A percentile compares a stretch with the other conserved stretches of the same genome.
Evolutionary conservation across 305 asterid genomes (phyloP).

Genomic region (Fraxinus floribunda): DNA sequence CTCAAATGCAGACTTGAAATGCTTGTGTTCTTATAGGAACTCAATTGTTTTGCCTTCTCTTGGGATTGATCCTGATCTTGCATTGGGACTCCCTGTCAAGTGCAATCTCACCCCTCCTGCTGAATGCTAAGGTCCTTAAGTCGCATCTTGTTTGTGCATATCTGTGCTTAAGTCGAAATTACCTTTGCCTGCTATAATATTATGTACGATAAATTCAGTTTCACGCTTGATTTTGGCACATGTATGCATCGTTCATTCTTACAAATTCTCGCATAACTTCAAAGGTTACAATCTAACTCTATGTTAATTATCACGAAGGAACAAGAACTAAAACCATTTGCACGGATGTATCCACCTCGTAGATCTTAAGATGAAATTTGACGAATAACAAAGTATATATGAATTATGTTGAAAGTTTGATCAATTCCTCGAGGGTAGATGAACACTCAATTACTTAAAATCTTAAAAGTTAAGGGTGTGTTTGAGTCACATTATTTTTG

Average conservation of each 20-base stretch:
- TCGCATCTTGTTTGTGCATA: background rate
- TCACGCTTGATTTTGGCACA: background rate
- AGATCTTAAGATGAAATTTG: background rate
- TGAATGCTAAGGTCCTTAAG: slow-evolving; percentile 32
- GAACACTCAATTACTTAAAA: too few species aligned
- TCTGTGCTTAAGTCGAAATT: background rate
- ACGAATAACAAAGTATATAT: background rate
- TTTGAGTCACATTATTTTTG: too few species aligned
- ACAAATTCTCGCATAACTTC: too few species aligned
- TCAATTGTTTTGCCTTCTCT: slow-evolving; percentile 59
- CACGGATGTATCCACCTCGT: background rate
- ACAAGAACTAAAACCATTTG: background rate
- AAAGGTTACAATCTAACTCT: background rate
- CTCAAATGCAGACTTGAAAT: slow-evolving; percentile 51
- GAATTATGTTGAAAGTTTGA: too few species aligned
- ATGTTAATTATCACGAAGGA: background rate
- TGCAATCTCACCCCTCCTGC: slow-evolving; percentile 54
- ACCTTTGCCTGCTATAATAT: background rate
- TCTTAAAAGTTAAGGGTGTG: too few species aligned
- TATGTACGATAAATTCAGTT: background rate
- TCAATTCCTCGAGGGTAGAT: too few species aligned
- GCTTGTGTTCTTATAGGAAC: slow-evolving; percentile 63
- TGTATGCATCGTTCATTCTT: background rate
- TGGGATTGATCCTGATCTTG: slow-evolving; percentile 77
- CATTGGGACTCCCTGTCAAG: slow-evolving; percentile 63